phyloP scores from a whole-genome alignment of 768 basidiomycete genomes.

The Heimioporus sp. region DNA sequence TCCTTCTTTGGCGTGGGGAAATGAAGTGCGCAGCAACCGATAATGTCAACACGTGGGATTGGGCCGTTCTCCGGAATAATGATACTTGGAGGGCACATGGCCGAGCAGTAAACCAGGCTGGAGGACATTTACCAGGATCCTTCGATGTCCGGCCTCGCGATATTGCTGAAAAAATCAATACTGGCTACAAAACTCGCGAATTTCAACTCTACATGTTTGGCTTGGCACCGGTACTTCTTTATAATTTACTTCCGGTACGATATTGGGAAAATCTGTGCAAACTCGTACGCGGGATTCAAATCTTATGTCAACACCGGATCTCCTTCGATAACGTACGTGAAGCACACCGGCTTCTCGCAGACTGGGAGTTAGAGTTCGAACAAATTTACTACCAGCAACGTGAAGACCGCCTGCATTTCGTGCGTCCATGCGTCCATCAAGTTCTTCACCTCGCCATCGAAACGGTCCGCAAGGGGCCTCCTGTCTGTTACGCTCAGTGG shows the following conservation, averaged over 20 bases:
- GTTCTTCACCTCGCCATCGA: too few species aligned
- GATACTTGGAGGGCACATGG: slow-evolving; percentile 9
- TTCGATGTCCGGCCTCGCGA: too few species aligned
- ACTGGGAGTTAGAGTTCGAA: too few species aligned
- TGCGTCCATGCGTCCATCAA: too few species aligned
- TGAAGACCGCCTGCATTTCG: too few species aligned
- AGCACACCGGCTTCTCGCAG: too few species aligned
- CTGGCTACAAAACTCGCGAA: slow-evolving; percentile 29
- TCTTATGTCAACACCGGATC: slow-evolving; percentile 15
- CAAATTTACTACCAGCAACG: too few species aligned
- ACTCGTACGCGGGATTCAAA: slow-evolving; percentile 19
- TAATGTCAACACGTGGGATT: slow-evolving; percentile 33
- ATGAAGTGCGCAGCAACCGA: slow-evolving; percentile 4
- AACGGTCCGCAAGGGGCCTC: too few species aligned
- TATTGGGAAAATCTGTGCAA: slow-evolving; percentile 23
- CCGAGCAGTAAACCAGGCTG: too few species aligned
- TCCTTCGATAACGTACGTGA: too few species aligned
- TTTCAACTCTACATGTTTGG: slow-evolving; percentile 19
- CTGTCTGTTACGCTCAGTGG: too few species aligned
- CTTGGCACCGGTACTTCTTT: slow-evolving; percentile 18
- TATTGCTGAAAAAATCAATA: slow-evolving; percentile 22
- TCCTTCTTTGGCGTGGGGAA: slow-evolving; percentile 23
- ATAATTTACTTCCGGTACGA: slow-evolving; percentile 5
- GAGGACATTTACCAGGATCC: too few species aligned
- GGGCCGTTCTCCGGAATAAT: slow-evolving; percentile 24